phyloP scores from a whole-genome alignment of 2,329 filamentous ascomycete species.

The Cylindrodendrum hubeiense region DNA sequence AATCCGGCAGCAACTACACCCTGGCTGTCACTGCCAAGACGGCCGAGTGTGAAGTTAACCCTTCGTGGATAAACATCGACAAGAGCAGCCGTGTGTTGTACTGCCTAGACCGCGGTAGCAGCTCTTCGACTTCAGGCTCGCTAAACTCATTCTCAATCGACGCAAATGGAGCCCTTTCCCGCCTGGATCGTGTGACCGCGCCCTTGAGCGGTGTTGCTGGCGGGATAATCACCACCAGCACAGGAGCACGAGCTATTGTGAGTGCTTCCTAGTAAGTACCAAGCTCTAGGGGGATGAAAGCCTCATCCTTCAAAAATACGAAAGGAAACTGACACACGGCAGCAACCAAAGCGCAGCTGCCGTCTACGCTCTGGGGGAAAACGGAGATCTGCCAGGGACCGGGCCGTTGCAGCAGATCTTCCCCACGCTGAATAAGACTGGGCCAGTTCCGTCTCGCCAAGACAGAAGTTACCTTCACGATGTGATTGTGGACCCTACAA shows the following conservation, averaged over 20 bases:
- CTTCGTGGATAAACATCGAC: slow-evolving; percentile 37
- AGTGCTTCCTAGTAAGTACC: slow-evolving; percentile 39
- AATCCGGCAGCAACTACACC: not conserved
- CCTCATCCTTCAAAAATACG: not conserved
- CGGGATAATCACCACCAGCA: slow-evolving; percentile 27
- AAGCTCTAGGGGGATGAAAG: too few relatives aligned
- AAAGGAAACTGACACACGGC: not conserved
- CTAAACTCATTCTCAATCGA: slow-evolving; percentile 39
- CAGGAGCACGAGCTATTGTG: slow-evolving; percentile 34
- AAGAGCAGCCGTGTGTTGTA: slow-evolving; percentile 32
- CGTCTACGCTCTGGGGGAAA: slow-evolving; percentile 27
- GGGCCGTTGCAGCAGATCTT: slow-evolving; percentile 33
- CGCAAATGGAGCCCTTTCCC: slow-evolving; percentile 20
- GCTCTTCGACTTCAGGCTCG: slow-evolving; percentile 25
- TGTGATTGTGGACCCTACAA: slow-evolving; percentile 39
- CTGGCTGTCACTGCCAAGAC: slow-evolving; percentile 25
- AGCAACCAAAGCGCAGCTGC: slow-evolving; percentile 33
- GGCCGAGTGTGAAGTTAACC: slow-evolving; percentile 31
- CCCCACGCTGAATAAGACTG: slow-evolving; percentile 33
- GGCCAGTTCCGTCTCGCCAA: slow-evolving; percentile 35
- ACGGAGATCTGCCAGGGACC: slow-evolving; percentile 32
- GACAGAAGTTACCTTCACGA: slow-evolving; percentile 41
- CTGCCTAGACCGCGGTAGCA: slow-evolving; percentile 35
- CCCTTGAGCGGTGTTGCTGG: slow-evolving; percentile 35
- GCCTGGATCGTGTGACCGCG: slow-evolving; percentile 27